A percentile compares a stretch with the other conserved stretches of the same genome.
phyloP scores from a whole-genome alignment of 495 filamentous ascomycete species.

The Friedmanniomyces simplex region DNA sequence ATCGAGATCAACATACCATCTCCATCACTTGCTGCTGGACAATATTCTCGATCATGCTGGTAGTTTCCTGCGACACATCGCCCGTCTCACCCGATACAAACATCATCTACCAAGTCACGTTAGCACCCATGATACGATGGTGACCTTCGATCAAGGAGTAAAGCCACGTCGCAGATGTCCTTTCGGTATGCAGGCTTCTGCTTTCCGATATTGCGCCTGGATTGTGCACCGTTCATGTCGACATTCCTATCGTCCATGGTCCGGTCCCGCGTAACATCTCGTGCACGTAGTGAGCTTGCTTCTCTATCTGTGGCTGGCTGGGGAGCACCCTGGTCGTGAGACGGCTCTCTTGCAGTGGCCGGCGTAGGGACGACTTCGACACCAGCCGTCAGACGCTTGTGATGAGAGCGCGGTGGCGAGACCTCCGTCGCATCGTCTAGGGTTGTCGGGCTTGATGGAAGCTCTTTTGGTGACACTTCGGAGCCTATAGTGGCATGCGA shows the following conservation, averaged over 20 bases:
- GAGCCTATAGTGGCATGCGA: too few relatives aligned
- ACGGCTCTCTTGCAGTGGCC: too few relatives aligned
- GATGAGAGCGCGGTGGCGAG: too few relatives aligned
- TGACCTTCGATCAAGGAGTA: not conserved
- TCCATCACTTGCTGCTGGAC: constrained; percentile 93
- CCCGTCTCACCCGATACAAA: constrained; percentile 97
- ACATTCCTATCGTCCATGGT: not conserved
- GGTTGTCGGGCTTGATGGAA: not conserved
- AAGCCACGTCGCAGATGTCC: not conserved
- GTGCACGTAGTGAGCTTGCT: not conserved
- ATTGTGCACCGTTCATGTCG: not conserved
- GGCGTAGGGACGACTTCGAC: too few relatives aligned
- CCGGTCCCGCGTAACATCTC: not conserved
- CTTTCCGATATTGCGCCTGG: not conserved
- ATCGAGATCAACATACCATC: too few relatives aligned
- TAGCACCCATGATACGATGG: not conserved
- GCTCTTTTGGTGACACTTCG: not conserved
- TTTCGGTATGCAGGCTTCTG: not conserved
- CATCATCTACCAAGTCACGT: constrained; percentile 70
- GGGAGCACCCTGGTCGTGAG: too few relatives aligned
- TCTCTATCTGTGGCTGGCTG: not conserved
- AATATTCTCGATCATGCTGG: constrained; percentile 90
- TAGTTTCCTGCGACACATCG: constrained; percentile 80
- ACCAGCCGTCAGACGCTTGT: too few relatives aligned
- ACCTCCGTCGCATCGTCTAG: too few relatives aligned